These are phyloP conservation scores for Solanum paucissectum DNA, from an alignment of 257 asterid species.

Conservation along the genomic window DNA sequence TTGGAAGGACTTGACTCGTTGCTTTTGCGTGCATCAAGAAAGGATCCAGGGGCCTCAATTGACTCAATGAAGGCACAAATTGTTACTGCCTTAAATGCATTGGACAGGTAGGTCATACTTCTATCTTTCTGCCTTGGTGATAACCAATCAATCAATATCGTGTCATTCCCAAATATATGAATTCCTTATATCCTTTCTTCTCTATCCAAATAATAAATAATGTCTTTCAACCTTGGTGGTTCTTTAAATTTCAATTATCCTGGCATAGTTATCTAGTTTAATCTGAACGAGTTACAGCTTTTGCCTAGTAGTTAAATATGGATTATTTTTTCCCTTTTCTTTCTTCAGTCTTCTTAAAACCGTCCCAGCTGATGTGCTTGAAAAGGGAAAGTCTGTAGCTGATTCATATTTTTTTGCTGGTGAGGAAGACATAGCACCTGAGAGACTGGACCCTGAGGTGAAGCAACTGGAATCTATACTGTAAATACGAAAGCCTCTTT, in stretches of 20 bases:
- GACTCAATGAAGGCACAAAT: slow-evolving; percentile 57
- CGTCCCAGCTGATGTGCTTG: slow-evolving; percentile 69
- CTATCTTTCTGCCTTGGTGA: neutral
- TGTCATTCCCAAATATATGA: neutral
- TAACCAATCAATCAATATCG: neutral
- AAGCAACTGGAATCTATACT: slow-evolving; percentile 60
- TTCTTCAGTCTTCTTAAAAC: slow-evolving; percentile 61
- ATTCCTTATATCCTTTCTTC: neutral
- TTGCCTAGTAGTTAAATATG: neutral
- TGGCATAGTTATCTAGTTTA: neutral
- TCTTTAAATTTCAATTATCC: neutral
- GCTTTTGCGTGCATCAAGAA: slow-evolving; percentile 76
- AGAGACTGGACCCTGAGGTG: slow-evolving; percentile 42
- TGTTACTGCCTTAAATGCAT: slow-evolving; percentile 42
- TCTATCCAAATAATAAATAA: neutral
- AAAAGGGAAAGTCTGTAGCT: slow-evolving; percentile 79
- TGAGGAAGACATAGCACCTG: slow-evolving; percentile 24
- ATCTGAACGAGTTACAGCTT: neutral
- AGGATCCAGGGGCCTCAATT: slow-evolving; percentile 40
- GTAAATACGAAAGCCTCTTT: slow-evolving; percentile 8
- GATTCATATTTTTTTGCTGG: slow-evolving; percentile 45
- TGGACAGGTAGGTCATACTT: slow-evolving; percentile 70
- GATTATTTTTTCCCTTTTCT: neutral
- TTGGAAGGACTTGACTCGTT: slow-evolving; percentile 94
- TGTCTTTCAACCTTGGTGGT: neutral